Percentiles rank a stretch among this genome's conserved stretches.
Conservation (phyloP, 2,329 filamentous ascomycete species). For the Daldinia sp. region DNA sequence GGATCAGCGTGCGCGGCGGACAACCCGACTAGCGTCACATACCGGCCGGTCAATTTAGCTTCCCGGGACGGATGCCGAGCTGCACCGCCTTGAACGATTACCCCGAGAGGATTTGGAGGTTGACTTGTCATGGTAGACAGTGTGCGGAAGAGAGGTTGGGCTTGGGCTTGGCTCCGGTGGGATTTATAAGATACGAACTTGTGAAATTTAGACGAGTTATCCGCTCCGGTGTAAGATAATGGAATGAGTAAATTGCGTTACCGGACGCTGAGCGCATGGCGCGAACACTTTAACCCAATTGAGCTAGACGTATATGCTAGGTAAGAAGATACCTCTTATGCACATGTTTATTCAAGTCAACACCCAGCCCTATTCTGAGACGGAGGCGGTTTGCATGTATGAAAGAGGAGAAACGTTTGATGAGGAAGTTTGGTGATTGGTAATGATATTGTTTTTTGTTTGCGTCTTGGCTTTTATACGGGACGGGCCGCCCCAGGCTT, state of each 20-base stretch:
- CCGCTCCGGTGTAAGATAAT: neutral
- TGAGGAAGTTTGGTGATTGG: neutral
- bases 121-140: slow-evolving; percentile 14
- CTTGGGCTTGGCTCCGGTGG: neutral
- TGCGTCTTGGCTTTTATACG: neutral
- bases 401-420: neutral
- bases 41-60: slow-evolving; percentile 35
- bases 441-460: neutral
- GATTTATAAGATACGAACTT: neutral
- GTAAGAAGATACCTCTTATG: too few relatives aligned
- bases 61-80: slow-evolving; percentile 34
- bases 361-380: neutral
- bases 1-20: slow-evolving; percentile 32
- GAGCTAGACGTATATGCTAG: slow-evolving; percentile 1
- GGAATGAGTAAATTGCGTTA: slow-evolving; percentile 5
- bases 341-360: neutral
- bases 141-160: neutral
- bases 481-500: neutral
- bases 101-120: slow-evolving; percentile 28
- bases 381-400: neutral
- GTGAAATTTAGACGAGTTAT: neutral
- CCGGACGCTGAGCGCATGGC: slow-evolving; percentile 5
- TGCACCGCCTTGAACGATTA: slow-evolving; percentile 21
- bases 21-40: slow-evolving; percentile 37
- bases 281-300: slow-evolving; percentile 5